phyloP scores from a whole-genome alignment of 495 filamentous ascomycete genomes.

The Entonaema liquescens region DNA sequence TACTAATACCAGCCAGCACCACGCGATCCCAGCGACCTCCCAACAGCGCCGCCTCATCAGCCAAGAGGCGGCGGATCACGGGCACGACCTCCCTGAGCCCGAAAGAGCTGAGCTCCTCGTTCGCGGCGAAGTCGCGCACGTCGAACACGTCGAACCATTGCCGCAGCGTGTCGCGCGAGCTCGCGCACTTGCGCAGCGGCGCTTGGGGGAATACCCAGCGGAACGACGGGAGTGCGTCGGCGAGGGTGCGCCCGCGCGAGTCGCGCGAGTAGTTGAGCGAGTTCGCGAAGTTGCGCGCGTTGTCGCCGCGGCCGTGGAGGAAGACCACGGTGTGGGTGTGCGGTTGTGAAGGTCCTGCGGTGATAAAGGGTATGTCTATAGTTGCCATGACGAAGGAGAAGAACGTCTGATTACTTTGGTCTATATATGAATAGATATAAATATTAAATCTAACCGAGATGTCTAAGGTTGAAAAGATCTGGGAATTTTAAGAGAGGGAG shows the following conservation, averaged over 20 bases:
- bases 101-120: background rate
- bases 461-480: too few relatives aligned
- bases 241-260: background rate
- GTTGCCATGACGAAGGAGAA: background rate
- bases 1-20: background rate
- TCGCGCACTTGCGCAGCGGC: background rate
- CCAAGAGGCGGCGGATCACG: background rate
- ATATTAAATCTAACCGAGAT: too few relatives aligned
- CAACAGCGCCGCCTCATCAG: background rate
- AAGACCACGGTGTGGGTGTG: background rate
- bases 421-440: too few relatives aligned
- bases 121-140: background rate
- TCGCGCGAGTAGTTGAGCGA: background rate
- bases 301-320: background rate
- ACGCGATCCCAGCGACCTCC: background rate
- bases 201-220: background rate
- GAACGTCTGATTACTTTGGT: background rate
- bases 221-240: background rate
- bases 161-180: background rate
- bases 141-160: background rate
- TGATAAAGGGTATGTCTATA: background rate
- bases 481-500: too few relatives aligned
- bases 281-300: background rate
- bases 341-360: background rate
- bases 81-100: background rate